phyloP scores from a whole-genome alignment of 129 eudicot species.

The Lactuca saligna region DNA sequence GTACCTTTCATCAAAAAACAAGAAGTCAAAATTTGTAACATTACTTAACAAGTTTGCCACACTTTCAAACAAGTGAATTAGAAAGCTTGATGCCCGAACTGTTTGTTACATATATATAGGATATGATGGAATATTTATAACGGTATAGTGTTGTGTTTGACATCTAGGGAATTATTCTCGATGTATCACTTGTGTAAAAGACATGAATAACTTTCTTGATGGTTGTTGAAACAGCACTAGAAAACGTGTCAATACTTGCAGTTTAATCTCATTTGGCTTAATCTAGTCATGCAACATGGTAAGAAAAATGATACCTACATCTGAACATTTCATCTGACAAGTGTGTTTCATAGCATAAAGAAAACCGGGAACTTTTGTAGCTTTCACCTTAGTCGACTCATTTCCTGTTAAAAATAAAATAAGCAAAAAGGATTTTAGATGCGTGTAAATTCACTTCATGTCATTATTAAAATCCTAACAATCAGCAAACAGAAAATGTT shows the following conservation, averaged over 20 bases:
- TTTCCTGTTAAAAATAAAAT: constrained; percentile 33
- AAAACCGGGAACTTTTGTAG: constrained; percentile 48
- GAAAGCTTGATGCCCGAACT: not conserved
- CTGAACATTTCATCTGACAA: constrained; percentile 63
- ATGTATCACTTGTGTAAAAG: no score
- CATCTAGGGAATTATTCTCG: no score
- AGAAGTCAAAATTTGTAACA: not conserved
- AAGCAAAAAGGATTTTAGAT: not conserved
- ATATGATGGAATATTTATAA: no score
- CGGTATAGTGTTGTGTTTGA: no score
- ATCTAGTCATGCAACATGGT: no score
- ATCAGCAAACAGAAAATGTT: no score
- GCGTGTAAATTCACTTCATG: not conserved
- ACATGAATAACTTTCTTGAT: no score
- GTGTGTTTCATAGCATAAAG: constrained; percentile 55
- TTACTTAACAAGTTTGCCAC: not conserved
- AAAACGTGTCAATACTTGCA: no score
- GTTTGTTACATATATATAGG: no score
- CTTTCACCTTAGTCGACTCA: constrained; percentile 40
- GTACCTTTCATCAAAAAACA: constrained; percentile 39
- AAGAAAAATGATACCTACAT: constrained; percentile 38
- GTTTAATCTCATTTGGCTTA: no score
- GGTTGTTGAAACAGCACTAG: no score
- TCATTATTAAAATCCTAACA: not conserved
- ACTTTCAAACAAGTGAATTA: not conserved